A percentile compares a stretch with the other conserved stretches of the same genome.
Conservation (phyloP, 768 basidiomycete genomes). For the Tylopilus rubrobrunneus region DNA sequence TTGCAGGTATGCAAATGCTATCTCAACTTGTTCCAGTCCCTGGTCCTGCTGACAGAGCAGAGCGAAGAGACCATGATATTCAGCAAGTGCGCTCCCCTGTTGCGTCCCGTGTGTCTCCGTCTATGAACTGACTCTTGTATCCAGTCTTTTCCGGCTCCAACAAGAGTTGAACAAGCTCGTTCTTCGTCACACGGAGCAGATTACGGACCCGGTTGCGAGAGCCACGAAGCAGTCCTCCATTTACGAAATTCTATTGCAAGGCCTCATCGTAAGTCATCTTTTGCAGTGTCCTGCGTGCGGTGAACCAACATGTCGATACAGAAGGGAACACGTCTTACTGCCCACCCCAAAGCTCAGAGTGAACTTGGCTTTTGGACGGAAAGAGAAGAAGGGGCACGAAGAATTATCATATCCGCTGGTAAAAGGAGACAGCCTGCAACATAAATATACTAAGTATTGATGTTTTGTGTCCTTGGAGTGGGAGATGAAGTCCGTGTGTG, state of each 20-base stretch:
- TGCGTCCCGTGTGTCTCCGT: neutral
- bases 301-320: slow-evolving; percentile 24
- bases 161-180: slow-evolving; percentile 80
- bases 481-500: slow-evolving; percentile 12
- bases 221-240: slow-evolving; percentile 68
- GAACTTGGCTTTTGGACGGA: slow-evolving; percentile 87
- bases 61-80: slow-evolving; percentile 97
- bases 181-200: slow-evolving; percentile 63
- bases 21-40: slow-evolving; percentile 73
- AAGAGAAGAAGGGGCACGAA: slow-evolving; percentile 74
- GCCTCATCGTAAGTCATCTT: slow-evolving; percentile 58
- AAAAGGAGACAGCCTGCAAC: slow-evolving; percentile 25
- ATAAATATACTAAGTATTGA: slow-evolving; percentile 16
- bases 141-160: slow-evolving; percentile 78
- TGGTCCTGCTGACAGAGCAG: slow-evolving; percentile 75
- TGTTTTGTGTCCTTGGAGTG: slow-evolving; percentile 3
- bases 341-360: slow-evolving; percentile 81
- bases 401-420: slow-evolving; percentile 46
- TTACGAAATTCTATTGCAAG: slow-evolving; percentile 75
- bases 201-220: slow-evolving; percentile 54
- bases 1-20: slow-evolving; percentile 72
- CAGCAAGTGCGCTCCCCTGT: slow-evolving; percentile 60
- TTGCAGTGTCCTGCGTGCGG: neutral
- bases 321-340: slow-evolving; percentile 65
- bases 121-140: neutral